Percentiles rank a stretch among this genome's conserved stretches.
phyloP scores from a whole-genome alignment of 139 green algal genomes.

The Spirogloea muscicola region DNA sequence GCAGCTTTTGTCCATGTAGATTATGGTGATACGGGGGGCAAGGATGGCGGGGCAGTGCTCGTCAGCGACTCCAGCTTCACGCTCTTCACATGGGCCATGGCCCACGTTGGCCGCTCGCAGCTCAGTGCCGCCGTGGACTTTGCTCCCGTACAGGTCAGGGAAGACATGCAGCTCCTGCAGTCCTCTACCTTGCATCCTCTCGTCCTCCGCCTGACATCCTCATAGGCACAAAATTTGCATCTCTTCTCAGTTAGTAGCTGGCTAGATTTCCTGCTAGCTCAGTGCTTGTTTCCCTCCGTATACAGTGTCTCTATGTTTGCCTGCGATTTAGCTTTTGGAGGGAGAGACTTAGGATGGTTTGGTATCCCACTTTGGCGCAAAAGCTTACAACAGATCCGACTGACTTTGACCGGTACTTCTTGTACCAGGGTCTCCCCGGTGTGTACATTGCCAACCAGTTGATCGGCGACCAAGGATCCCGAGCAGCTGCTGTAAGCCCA shows the following conservation, averaged over 20 bases:
- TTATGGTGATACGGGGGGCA: conserved; percentile 55
- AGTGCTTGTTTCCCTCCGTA: too few relatives aligned
- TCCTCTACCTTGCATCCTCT: too few relatives aligned
- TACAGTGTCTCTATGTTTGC: too few relatives aligned
- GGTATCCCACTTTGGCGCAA: too few relatives aligned
- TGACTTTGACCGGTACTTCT: not conserved
- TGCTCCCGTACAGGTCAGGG: conserved; percentile 48
- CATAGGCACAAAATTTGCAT: too few relatives aligned
- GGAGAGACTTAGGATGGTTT: too few relatives aligned
- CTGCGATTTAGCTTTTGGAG: too few relatives aligned
- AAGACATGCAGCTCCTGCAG: not conserved
- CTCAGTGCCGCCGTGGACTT: conserved; percentile 67
- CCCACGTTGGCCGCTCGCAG: conserved; percentile 52
- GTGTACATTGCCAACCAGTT: conserved; percentile 68
- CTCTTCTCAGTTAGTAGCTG: too few relatives aligned
- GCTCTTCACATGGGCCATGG: conserved; percentile 72
- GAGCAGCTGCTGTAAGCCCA: conserved; percentile 5
- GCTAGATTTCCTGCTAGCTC: too few relatives aligned
- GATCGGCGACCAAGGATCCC: not conserved
- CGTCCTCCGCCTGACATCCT: too few relatives aligned
- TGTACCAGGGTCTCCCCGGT: conserved; percentile 67
- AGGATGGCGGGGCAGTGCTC: conserved; percentile 60
- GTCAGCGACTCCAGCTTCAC: conserved; percentile 62
- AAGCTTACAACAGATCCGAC: too few relatives aligned
- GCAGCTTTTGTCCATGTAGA: conserved; percentile 72